Evolutionary conservation across 1,139 yeast species (phyloP).

Genomic region (Suhomyces bokatorum): DNA sequence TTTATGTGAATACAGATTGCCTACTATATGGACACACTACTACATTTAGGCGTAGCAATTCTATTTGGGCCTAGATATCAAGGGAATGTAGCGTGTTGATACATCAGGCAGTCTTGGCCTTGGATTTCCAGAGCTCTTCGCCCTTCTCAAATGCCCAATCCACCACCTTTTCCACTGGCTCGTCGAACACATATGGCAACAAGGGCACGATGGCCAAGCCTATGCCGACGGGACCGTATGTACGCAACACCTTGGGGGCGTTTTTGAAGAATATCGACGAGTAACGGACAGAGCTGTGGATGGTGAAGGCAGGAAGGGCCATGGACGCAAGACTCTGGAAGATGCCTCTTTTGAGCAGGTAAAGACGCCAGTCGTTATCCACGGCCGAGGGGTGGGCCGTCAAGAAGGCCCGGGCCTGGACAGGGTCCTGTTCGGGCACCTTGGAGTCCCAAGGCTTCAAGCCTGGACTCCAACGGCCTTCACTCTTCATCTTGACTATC

Average conservation of each 20-base stretch:
- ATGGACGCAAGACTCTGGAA: conserved; percentile 82
- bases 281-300: conserved; percentile 75
- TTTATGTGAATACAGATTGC: no score
- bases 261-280: conserved; percentile 60
- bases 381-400: conserved; percentile 29
- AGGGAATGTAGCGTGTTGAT: no score
- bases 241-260: conserved; percentile 41
- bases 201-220: conserved; percentile 80
- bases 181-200: conserved; percentile 77
- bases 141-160: conserved; percentile 66
- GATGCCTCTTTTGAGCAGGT: conserved; percentile 66
- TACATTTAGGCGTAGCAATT: no score
- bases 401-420: conserved; percentile 38
- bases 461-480: conserved; percentile 64
- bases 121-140: conserved; percentile 32
- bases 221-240: conserved; percentile 75
- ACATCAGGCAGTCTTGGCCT: conserved; percentile 1
- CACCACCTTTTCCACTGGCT: conserved; percentile 73
- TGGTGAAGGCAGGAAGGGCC: conserved; percentile 87
- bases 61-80: no score
- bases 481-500: conserved; percentile 68
- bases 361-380: conserved; percentile 64
- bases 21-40: no score
- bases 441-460: conserved; percentile 67
- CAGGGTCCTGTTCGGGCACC: conserved; percentile 44